phyloP scores from a whole-genome alignment of 257 asterid genomes.

The Haberlea rhodopensis region DNA sequence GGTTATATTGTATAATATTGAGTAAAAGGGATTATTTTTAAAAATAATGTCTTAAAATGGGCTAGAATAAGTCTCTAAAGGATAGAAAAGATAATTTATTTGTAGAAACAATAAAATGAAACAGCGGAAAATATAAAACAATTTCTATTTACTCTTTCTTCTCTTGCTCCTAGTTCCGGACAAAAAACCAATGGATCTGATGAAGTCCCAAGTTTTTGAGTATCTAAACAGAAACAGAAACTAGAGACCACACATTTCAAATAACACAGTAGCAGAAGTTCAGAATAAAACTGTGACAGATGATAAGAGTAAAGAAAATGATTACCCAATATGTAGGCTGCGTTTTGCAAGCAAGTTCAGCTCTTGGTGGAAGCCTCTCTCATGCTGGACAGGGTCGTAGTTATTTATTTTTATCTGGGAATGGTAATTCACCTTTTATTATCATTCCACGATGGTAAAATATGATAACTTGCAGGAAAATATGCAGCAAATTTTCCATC shows the following conservation, averaged over 20 bases:
- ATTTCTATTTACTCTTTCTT: no score
- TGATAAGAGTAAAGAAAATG: conserved; percentile 24
- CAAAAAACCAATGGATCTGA: not conserved
- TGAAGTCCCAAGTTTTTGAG: conserved; percentile 6
- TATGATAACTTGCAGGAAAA: not conserved
- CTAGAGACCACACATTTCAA: conserved; percentile 4
- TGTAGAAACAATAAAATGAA: no score
- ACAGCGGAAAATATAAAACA: no score
- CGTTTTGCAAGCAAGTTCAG: conserved; percentile 82
- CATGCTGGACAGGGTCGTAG: conserved; percentile 75
- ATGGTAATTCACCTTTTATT: conserved; percentile 27
- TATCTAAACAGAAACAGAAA: conserved; percentile 7
- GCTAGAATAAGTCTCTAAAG: no score
- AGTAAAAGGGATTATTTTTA: no score
- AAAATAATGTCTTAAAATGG: no score
- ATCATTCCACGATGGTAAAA: conserved; percentile 11
- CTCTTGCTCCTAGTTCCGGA: no score
- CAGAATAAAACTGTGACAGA: not conserved
- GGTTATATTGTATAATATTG: no score
- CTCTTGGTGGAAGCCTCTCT: conserved; percentile 84
- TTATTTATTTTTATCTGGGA: conserved; percentile 70
- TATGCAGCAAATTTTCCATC: conserved; percentile 14
- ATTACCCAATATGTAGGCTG: conserved; percentile 86
- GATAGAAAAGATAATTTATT: no score
- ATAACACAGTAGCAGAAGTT: not conserved